phyloP scores from a whole-genome alignment of 2,329 filamentous ascomycete genomes.

The Aspergillus pseudoglaucus region DNA sequence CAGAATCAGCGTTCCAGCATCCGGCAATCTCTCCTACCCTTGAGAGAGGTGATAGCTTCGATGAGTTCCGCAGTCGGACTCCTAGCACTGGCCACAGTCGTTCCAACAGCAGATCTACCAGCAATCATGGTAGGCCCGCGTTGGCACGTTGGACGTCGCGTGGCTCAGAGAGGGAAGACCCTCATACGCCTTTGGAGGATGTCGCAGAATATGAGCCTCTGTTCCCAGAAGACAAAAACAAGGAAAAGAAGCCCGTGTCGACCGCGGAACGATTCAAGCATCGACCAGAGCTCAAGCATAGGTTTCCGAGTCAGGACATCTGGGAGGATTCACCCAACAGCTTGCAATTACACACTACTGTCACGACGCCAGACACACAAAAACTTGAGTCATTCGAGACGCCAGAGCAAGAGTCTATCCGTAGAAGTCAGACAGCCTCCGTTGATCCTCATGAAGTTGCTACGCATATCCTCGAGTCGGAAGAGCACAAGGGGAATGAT shows the following conservation, averaged over 20 bases:
- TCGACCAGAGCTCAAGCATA: constrained; percentile 52
- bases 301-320: constrained; percentile 90
- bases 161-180: constrained; percentile 43
- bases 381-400: constrained; percentile 39
- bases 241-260: constrained; percentile 48
- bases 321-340: constrained; percentile 96
- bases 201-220: constrained; percentile 93
- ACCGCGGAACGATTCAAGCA: constrained; percentile 51
- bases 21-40: constrained; percentile 74
- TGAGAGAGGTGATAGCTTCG: constrained; percentile 56
- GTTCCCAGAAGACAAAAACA: constrained; percentile 71
- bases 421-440: constrained; percentile 36
- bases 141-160: constrained; percentile 50
- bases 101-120: constrained; percentile 58
- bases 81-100: constrained; percentile 55
- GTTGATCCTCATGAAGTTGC: constrained; percentile 30
- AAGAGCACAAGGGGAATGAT: constrained; percentile 12
- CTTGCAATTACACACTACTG: constrained; percentile 67
- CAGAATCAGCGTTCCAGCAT: constrained; percentile 60
- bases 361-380: constrained; percentile 68
- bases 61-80: constrained; percentile 45
- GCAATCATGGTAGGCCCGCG: constrained; percentile 53
- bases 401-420: constrained; percentile 44
- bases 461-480: constrained; percentile 27
- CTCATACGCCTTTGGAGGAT: constrained; percentile 68